Conservation (phyloP, 352 stramenopile species). For the Pythium angustatum region DNA sequence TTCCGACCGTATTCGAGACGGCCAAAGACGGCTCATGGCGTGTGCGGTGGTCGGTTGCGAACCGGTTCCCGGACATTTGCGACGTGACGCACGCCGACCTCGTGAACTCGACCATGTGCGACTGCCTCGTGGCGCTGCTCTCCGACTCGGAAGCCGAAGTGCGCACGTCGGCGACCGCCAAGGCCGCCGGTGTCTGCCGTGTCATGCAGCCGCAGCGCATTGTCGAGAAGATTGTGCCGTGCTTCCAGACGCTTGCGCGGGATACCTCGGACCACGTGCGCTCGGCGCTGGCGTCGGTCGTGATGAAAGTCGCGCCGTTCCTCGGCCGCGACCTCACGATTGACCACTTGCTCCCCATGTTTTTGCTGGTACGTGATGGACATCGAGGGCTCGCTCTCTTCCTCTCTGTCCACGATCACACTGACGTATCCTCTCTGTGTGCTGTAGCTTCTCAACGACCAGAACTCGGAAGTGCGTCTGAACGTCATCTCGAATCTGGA, state of each 20-base stretch:
- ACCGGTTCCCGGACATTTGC: conserved; percentile 95
- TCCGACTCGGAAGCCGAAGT: conserved; percentile 98
- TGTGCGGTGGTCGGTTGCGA: conserved; percentile 97
- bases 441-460: conserved; percentile 92
- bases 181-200: conserved; percentile 70
- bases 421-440: not conserved
- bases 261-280: conserved; percentile 97
- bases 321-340: conserved; percentile 94
- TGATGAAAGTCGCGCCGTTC: conserved; percentile 95
- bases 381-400: not conserved
- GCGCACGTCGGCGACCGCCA: conserved; percentile 93
- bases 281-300: conserved; percentile 92
- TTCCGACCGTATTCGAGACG: conserved; percentile 91
- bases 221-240: conserved; percentile 76
- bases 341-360: conserved; percentile 93
- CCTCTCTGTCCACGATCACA: not conserved
- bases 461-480: conserved; percentile 96
- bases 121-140: conserved; percentile 93
- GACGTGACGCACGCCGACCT: conserved; percentile 78
- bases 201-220: conserved; percentile 66
- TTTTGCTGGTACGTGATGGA: conserved; percentile 76
- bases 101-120: conserved; percentile 71
- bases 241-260: conserved; percentile 93
- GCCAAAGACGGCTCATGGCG: conserved; percentile 97
- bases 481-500: conserved; percentile 99